phyloP scores from a whole-genome alignment of 164 flowering plant genomes.

The Cinnamomum chago region DNA sequence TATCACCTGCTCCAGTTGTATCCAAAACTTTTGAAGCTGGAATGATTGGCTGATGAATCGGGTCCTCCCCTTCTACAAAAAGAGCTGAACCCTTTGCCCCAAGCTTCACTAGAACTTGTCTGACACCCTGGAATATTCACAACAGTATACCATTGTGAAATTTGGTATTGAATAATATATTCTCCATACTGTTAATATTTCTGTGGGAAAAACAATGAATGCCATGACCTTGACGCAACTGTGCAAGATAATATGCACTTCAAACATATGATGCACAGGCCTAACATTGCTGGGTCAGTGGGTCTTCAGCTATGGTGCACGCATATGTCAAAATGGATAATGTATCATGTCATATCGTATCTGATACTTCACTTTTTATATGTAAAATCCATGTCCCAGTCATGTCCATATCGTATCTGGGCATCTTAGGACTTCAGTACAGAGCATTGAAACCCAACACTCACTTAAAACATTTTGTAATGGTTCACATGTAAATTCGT shows the following conservation, averaged over 20 bases:
- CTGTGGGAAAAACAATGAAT: not conserved
- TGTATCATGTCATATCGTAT: no score
- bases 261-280: no score
- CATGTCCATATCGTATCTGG: no score
- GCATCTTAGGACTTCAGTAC: no score
- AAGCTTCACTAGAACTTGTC: conserved; percentile 87
- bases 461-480: no score
- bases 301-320: no score
- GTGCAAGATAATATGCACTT: not conserved
- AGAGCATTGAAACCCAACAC: no score
- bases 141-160: not conserved
- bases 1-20: conserved; percentile 98
- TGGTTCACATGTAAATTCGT: no score
- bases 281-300: no score
- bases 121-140: conserved; percentile 60
- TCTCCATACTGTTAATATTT: not conserved
- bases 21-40: conserved; percentile 65
- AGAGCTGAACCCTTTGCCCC: conserved; percentile 87
- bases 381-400: no score
- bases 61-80: conserved; percentile 73
- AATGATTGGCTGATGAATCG: conserved; percentile 67
- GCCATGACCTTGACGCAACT: not conserved
- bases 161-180: not conserved
- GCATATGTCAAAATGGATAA: no score
- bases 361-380: no score